Evolutionary conservation across 805 yeast genomes (phyloP).

Genomic region (Kockiozyma suomiensis): DNA sequence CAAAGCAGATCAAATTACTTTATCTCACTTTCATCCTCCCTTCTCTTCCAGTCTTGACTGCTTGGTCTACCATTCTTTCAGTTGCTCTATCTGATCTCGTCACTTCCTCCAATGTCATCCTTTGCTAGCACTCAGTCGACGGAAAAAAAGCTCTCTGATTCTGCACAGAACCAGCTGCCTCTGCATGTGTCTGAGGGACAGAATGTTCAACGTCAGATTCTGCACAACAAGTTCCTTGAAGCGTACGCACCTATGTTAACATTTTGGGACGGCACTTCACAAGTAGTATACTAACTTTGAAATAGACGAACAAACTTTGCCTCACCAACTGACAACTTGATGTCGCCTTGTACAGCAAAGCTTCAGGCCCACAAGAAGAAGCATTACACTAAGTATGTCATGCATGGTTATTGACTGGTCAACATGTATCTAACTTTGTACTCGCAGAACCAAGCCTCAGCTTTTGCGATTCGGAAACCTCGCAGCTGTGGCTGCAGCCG

Average conservation of each 20-base stretch:
- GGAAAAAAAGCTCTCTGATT: not conserved
- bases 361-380: conserved; percentile 53
- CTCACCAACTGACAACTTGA: conserved; percentile 61
- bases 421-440: not conserved
- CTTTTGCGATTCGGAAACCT: conserved; percentile 23
- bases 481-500: not conserved
- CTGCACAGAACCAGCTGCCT: conserved; percentile 6
- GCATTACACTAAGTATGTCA: conserved; percentile 45
- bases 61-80: not conserved
- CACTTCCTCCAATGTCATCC: not conserved
- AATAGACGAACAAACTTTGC: conserved; percentile 41
- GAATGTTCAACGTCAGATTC: conserved; percentile 23
- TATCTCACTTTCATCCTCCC: not conserved
- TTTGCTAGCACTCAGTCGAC: not conserved
- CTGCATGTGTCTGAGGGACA: conserved; percentile 9
- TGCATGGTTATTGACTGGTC: not conserved
- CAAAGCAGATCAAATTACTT: no score
- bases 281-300: not conserved
- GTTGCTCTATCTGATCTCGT: not conserved
- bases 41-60: not conserved
- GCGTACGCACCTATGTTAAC: conserved; percentile 18
- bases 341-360: conserved; percentile 63
- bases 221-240: conserved; percentile 29
- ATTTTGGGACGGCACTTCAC: not conserved
- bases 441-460: conserved; percentile 31